phyloP scores from a whole-genome alignment of 2,329 filamentous ascomycete species.

The Cladophialophora chaetospira region DNA sequence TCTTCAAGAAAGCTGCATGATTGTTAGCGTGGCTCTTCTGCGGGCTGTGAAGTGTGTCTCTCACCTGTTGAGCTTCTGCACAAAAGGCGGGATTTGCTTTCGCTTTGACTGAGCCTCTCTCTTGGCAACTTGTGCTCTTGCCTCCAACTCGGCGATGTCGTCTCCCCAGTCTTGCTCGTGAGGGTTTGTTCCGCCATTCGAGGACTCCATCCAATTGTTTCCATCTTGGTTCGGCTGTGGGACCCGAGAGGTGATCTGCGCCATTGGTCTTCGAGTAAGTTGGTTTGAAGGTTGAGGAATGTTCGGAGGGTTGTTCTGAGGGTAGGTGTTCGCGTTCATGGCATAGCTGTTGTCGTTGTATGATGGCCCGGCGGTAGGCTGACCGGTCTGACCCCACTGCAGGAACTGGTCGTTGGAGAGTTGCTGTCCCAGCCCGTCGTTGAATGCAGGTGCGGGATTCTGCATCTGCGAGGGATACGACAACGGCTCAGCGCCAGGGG shows the following conservation, averaged over 20 bases:
- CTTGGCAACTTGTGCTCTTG: slow-evolving; percentile 78
- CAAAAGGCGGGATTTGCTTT: slow-evolving; percentile 96
- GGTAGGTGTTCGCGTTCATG: slow-evolving; percentile 49
- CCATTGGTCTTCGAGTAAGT: slow-evolving; percentile 44
- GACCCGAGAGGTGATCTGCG: slow-evolving; percentile 35
- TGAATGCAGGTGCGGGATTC: slow-evolving; percentile 39
- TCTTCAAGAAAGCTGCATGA: slow-evolving; percentile 81
- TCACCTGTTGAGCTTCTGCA: slow-evolving; percentile 96
- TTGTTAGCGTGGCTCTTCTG: slow-evolving; percentile 1
- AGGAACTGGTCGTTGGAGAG: slow-evolving; percentile 56
- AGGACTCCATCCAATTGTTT: slow-evolving; percentile 42
- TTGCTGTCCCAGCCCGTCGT: slow-evolving; percentile 47
- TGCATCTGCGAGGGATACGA: slow-evolving; percentile 58
- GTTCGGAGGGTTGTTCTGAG: slow-evolving; percentile 16
- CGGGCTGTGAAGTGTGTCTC: slow-evolving; percentile 36
- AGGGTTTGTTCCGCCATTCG: slow-evolving; percentile 39
- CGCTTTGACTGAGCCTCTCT: slow-evolving; percentile 84
- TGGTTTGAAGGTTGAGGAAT: slow-evolving; percentile 46
- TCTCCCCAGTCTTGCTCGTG: slow-evolving; percentile 54
- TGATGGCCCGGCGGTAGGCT: slow-evolving; percentile 38
- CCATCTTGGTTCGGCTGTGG: slow-evolving; percentile 20
- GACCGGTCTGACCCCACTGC: slow-evolving; percentile 55
- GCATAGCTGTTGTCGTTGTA: slow-evolving; percentile 56
- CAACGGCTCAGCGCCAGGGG: slow-evolving; percentile 69
- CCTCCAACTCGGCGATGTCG: slow-evolving; percentile 76